Conservation (phyloP, 2,329 filamentous ascomycete species). For the Phoma sp. region DNA sequence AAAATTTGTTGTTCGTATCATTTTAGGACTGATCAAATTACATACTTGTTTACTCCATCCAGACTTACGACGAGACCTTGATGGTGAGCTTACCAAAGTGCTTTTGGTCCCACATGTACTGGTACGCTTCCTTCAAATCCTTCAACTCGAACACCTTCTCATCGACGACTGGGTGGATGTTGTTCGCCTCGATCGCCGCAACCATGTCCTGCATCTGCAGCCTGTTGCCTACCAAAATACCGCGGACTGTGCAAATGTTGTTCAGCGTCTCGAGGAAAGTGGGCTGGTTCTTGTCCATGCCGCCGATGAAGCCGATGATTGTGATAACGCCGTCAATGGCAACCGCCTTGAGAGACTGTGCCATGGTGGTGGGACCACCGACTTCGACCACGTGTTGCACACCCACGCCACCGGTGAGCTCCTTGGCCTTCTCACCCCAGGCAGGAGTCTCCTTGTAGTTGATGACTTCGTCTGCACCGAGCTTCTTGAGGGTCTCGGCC, state of each 20-base stretch:
- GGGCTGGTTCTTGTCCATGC: slow-evolving; percentile 56
- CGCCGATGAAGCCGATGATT: slow-evolving; percentile 66
- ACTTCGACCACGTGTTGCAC: slow-evolving; percentile 71
- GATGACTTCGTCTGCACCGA: slow-evolving; percentile 63
- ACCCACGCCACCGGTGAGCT: slow-evolving; percentile 59
- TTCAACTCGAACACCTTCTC: slow-evolving; percentile 62
- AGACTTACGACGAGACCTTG: slow-evolving; percentile 29
- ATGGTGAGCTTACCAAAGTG: slow-evolving; percentile 48
- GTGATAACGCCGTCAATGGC: slow-evolving; percentile 60
- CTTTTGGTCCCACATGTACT: slow-evolving; percentile 58
- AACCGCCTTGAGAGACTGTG: slow-evolving; percentile 58
- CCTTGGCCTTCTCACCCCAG: slow-evolving; percentile 62
- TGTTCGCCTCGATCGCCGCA: slow-evolving; percentile 62
- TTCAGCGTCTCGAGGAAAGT: slow-evolving; percentile 59
- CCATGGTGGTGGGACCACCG: slow-evolving; percentile 68
- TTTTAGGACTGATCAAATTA: not conserved
- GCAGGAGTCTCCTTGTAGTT: slow-evolving; percentile 61
- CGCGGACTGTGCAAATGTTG: slow-evolving; percentile 61
- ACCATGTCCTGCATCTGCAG: slow-evolving; percentile 66
- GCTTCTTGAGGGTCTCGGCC: slow-evolving; percentile 56
- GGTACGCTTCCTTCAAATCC: slow-evolving; percentile 59
- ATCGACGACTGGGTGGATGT: slow-evolving; percentile 66
- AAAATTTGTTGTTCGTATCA: not conserved
- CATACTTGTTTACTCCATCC: not conserved
- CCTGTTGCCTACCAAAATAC: slow-evolving; percentile 63